Percentiles rank a stretch among this genome's conserved stretches.
Evolutionary conservation across 2,329 filamentous ascomycete species (phyloP).

Genomic region (Fusarium sp.): DNA sequence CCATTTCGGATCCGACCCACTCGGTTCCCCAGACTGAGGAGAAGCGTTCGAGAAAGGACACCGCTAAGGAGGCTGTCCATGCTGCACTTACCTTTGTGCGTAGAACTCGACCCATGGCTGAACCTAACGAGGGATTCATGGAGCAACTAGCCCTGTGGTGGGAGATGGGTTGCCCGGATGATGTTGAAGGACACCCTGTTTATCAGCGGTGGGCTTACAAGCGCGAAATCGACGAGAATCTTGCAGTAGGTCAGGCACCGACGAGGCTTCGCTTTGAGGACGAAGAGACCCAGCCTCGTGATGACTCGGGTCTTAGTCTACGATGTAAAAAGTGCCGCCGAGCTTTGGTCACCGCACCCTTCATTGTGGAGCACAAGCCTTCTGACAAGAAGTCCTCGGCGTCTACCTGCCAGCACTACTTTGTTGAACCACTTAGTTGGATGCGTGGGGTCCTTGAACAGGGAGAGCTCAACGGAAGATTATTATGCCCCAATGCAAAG

Average conservation of each 20-base stretch:
- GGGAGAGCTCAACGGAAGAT: constrained; percentile 82
- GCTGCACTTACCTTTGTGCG: constrained; percentile 75
- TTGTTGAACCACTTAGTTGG: constrained; percentile 93
- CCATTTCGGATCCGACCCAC: constrained; percentile 29
- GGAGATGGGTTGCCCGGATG: constrained; percentile 80
- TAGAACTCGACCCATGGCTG: constrained; percentile 77
- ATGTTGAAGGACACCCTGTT: constrained; percentile 71
- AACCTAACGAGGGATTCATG: constrained; percentile 94
- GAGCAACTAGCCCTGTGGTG: constrained; percentile 87
- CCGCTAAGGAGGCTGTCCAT: constrained; percentile 59
- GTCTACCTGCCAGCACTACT: constrained; percentile 79
- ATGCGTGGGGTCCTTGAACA: constrained; percentile 87
- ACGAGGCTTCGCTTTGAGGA: constrained; percentile 86
- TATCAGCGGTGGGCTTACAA: constrained; percentile 79
- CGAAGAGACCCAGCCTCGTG: constrained; percentile 61
- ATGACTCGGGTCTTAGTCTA: constrained; percentile 54
- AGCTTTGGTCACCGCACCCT: constrained; percentile 64
- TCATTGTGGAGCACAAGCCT: constrained; percentile 72
- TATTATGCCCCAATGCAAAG: constrained; percentile 81
- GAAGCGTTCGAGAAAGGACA: constrained; percentile 44
- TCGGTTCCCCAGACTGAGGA: constrained; percentile 10
- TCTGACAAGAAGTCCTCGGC: constrained; percentile 25
- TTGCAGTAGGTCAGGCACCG: constrained; percentile 81
- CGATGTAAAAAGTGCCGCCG: constrained; percentile 92
- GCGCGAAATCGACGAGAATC: constrained; percentile 63